Percentiles rank a stretch among this genome's conserved stretches.
Conservation (phyloP, 441 rosid genomes). For the Erodium texanum region DNA sequence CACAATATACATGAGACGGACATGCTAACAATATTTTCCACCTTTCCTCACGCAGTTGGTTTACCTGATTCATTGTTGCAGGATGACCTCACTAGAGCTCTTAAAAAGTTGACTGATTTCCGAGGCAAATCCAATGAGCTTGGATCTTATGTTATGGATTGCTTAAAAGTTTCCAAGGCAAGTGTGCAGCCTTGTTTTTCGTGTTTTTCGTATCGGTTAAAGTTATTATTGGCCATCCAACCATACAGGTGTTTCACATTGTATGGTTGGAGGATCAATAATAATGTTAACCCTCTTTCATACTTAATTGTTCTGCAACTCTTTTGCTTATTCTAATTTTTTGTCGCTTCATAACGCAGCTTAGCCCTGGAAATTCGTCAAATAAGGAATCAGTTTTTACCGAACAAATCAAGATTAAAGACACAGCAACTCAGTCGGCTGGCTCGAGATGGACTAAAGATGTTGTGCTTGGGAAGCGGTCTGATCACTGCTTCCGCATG, state of each 20-base stretch:
- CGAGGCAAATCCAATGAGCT: conserved; percentile 59
- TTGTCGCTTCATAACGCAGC: conserved; percentile 35
- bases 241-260: not conserved
- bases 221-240: not conserved
- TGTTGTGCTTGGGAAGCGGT: conserved; percentile 81
- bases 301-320: conserved; percentile 6
- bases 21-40: not conserved
- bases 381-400: conserved; percentile 34
- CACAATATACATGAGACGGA: not conserved
- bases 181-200: conserved; percentile 24
- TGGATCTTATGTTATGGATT: conserved; percentile 65
- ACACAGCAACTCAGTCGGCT: conserved; percentile 40
- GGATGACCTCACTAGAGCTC: conserved; percentile 79
- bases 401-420: conserved; percentile 33
- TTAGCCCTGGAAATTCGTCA: conserved; percentile 44
- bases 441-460: conserved; percentile 91
- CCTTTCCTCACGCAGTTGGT: conserved; percentile 4
- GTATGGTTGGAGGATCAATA: not conserved
- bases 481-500: conserved; percentile 78
- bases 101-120: conserved; percentile 67
- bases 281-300: not conserved
- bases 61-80: conserved; percentile 22
- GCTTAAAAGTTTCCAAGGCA: conserved; percentile 81
- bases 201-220: not conserved
- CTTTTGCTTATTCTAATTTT: conserved; percentile 14